A percentile compares a stretch with the other conserved stretches of the same genome.
Conservation (phyloP, 192 early-diverging fungal species). For the Ramicandelaber brevisporus region DNA sequence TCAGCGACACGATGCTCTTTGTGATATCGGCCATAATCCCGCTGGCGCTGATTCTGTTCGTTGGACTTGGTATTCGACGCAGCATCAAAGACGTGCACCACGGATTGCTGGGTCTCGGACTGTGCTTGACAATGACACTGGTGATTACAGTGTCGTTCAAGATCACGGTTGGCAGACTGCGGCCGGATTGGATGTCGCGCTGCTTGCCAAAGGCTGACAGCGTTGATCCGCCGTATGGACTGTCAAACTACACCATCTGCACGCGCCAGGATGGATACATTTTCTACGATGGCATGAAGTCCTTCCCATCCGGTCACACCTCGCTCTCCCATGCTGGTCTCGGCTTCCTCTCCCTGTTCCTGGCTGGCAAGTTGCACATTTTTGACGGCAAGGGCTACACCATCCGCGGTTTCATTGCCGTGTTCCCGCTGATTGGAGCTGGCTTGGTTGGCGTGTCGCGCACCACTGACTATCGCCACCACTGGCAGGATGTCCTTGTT, state of each 20-base stretch:
- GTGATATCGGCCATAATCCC: slow-evolving; percentile 1
- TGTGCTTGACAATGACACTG: slow-evolving; percentile 18
- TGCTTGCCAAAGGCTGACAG: slow-evolving; percentile 10
- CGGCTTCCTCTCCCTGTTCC: slow-evolving; percentile 29
- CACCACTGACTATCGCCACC: slow-evolving; percentile 50
- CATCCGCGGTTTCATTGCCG: slow-evolving; percentile 27
- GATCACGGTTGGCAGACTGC: slow-evolving; percentile 24
- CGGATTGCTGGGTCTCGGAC: slow-evolving; percentile 15
- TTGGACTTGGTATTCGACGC: slow-evolving; percentile 1
- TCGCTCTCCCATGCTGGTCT: slow-evolving; percentile 48
- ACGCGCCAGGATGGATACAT: slow-evolving; percentile 18
- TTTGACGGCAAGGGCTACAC: slow-evolving; percentile 25
- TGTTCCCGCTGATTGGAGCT: slow-evolving; percentile 28
- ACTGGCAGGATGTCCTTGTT: slow-evolving; percentile 47
- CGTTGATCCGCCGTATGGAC: slow-evolving; percentile 22
- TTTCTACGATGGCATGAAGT: slow-evolving; percentile 52
- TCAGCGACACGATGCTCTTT: slow-evolving; percentile 4
- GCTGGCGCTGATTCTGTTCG: neutral
- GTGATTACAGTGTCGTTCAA: slow-evolving; percentile 24
- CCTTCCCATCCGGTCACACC: slow-evolving; percentile 74
- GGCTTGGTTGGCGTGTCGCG: slow-evolving; percentile 33
- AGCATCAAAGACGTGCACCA: slow-evolving; percentile 15
- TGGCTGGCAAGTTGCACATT: slow-evolving; percentile 47
- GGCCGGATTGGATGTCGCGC: slow-evolving; percentile 34
- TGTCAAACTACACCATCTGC: slow-evolving; percentile 33